Percentiles rank a stretch among this genome's conserved stretches.
Evolutionary conservation across 306 rosid genomes (phyloP).

Genomic region (Rubus idaeus): DNA sequence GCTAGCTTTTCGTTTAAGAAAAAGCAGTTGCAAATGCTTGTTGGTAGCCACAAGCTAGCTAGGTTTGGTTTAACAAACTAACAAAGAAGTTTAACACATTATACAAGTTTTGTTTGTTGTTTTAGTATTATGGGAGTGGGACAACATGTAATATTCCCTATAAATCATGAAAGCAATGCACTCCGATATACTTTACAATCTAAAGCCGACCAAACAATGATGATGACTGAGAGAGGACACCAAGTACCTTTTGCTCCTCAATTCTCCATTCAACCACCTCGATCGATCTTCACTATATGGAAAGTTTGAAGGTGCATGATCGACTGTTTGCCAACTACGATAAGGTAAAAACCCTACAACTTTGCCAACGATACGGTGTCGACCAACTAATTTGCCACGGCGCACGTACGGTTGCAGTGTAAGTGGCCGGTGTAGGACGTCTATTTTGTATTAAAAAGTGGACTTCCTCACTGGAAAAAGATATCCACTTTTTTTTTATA

Average conservation of each 20-base stretch:
- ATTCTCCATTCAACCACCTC: neutral
- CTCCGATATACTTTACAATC: slow-evolving; percentile 51
- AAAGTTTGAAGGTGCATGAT: neutral
- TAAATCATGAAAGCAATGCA: slow-evolving; percentile 72
- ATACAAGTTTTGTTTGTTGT: slow-evolving; percentile 15
- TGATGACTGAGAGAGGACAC: slow-evolving; percentile 28
- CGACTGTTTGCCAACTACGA: neutral
- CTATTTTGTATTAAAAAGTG: too few relatives aligned
- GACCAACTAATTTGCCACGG: too few relatives aligned
- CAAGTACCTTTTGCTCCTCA: neutral
- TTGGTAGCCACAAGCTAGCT: neutral
- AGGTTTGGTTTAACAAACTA: slow-evolving; percentile 4
- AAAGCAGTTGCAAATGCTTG: neutral
- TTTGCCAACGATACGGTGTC: neutral
- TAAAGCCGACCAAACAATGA: slow-evolving; percentile 55
- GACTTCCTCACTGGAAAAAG: too few relatives aligned
- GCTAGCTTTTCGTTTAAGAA: neutral
- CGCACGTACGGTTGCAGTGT: too few relatives aligned
- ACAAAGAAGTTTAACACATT: slow-evolving; percentile 3
- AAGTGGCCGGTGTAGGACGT: too few relatives aligned
- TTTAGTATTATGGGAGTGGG: slow-evolving; percentile 39
- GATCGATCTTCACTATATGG: neutral
- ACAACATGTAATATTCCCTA: slow-evolving; percentile 38
- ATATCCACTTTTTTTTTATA: too few relatives aligned
- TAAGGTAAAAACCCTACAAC: neutral